Evolutionary conservation across 2,329 filamentous ascomycete species (phyloP).

Genomic region (Colletotrichum somersetense): DNA sequence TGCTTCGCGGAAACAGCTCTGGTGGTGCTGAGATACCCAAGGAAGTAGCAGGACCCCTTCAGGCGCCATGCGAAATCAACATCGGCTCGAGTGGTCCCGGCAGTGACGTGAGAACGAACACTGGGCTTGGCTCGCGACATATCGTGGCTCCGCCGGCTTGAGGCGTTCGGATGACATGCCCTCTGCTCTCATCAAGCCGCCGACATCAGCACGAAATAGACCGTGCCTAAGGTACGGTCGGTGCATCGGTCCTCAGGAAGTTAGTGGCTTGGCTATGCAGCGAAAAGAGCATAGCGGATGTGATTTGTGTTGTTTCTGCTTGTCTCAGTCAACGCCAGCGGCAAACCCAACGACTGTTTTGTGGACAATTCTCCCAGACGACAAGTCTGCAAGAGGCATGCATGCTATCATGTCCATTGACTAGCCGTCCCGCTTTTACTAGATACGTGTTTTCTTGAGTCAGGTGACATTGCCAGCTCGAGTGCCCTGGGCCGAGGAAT

Average conservation of each 20-base stretch:
- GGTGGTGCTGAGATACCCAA: neutral
- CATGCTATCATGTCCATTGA: constrained; percentile 20
- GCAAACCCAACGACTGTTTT: neutral
- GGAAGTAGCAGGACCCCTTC: neutral
- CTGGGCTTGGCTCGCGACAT: neutral
- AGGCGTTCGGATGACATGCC: constrained; percentile 1
- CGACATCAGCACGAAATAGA: neutral
- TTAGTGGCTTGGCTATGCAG: neutral
- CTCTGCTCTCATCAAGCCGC: neutral
- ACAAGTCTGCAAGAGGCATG: neutral
- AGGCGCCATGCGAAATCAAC: neutral
- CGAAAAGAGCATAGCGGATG: neutral
- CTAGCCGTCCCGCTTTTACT: neutral
- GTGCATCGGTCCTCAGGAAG: neutral
- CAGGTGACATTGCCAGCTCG: constrained; percentile 16
- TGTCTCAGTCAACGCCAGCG: neutral
- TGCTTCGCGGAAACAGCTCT: neutral
- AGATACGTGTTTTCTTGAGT: neutral
- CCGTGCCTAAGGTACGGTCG: neutral
- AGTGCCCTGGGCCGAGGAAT: constrained; percentile 21
- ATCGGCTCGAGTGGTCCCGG: neutral
- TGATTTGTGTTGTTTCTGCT: constrained; percentile 1
- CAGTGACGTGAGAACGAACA: neutral
- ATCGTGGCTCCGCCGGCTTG: neutral
- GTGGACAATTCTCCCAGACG: neutral